Evolutionary conservation across 2,329 filamentous ascomycete species (phyloP).

Genomic region (Fusarium concolor): DNA sequence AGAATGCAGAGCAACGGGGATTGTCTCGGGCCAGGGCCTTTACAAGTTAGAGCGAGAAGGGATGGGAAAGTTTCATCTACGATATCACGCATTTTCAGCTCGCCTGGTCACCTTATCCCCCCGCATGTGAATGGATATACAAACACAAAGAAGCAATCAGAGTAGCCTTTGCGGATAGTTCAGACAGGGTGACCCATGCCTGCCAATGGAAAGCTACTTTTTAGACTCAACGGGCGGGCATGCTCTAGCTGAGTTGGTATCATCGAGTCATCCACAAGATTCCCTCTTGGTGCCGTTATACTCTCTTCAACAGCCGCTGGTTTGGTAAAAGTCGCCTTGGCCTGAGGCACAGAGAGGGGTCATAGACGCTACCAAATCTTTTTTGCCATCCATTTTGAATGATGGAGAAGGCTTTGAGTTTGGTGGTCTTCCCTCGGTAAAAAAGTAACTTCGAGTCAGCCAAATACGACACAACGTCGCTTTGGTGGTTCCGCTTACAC

Average conservation of each 20-base stretch:
- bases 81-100: constrained; percentile 2
- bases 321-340: neutral
- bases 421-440: neutral
- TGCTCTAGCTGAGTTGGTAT: neutral
- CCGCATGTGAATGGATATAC: constrained; percentile 15
- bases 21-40: constrained; percentile 28
- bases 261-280: neutral
- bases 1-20: constrained; percentile 33
- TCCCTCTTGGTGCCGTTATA: constrained; percentile 1
- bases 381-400: neutral
- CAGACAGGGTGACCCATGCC: neutral
- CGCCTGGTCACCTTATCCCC: constrained; percentile 16
- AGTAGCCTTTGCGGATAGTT: neutral
- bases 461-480: constrained; percentile 12
- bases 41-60: constrained; percentile 2
- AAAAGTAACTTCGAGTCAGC: constrained; percentile 1
- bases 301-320: constrained; percentile 2
- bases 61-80: constrained; percentile 24
- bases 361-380: constrained; percentile 10
- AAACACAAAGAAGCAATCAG: neutral
- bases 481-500: constrained; percentile 5
- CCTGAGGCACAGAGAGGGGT: neutral
- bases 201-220: constrained; percentile 5
- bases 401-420: constrained; percentile 15
- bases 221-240: constrained; percentile 16